These are phyloP conservation scores for Vitis cinerea DNA, from an alignment of 164 flowering plant species.

Conservation along the genomic window DNA sequence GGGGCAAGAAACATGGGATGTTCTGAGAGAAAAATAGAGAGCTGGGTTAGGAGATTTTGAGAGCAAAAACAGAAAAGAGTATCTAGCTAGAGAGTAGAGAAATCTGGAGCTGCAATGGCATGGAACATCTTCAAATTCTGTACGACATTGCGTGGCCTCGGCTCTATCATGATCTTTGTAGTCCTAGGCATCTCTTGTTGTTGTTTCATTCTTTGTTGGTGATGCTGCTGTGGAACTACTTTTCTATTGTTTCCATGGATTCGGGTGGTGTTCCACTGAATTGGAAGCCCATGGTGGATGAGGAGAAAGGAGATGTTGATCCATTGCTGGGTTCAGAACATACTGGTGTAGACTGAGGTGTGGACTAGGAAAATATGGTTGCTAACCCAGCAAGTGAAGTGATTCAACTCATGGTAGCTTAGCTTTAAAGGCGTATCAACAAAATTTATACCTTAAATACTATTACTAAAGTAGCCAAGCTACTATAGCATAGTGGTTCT, in stretches of 20 bases:
- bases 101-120: constrained; percentile 66
- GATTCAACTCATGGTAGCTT: too few species aligned
- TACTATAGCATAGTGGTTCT: too few species aligned
- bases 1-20: too few species aligned
- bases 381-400: constrained; percentile 37
- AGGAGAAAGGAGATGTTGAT: constrained; percentile 76
- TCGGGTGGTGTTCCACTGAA: constrained; percentile 88
- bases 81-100: background rate
- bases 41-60: too few species aligned
- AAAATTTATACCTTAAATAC: too few species aligned
- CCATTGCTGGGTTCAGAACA: constrained; percentile 48
- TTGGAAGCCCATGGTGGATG: constrained; percentile 80
- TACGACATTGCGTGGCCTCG: constrained; percentile 65
- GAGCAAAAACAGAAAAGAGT: too few species aligned
- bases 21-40: too few species aligned
- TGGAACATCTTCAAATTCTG: constrained; percentile 82
- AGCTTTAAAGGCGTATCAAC: too few species aligned
- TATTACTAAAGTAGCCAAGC: too few species aligned
- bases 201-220: constrained; percentile 81
- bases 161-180: constrained; percentile 83
- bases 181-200: constrained; percentile 80
- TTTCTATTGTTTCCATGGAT: constrained; percentile 82
- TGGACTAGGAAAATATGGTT: constrained; percentile 1
- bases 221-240: constrained; percentile 97
- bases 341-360: constrained; percentile 5